phyloP scores from a whole-genome alignment of 2,329 filamentous ascomycete species.

The Aspergillus oerlinghausenensis region DNA sequence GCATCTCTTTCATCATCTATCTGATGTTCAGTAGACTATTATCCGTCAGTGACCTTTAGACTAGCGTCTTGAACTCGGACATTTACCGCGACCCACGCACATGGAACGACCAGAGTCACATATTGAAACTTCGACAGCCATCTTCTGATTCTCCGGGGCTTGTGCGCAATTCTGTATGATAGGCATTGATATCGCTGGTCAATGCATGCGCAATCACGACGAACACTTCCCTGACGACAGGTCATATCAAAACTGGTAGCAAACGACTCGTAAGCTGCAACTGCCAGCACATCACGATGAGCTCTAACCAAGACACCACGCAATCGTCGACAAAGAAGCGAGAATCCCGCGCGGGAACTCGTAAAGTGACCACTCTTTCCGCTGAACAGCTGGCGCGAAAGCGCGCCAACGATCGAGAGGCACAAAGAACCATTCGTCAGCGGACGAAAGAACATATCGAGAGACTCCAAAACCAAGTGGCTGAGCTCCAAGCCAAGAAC shows the following conservation, averaged over 20 bases:
- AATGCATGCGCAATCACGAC: conserved; percentile 9
- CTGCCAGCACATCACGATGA: conserved; percentile 15
- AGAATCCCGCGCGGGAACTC: conserved; percentile 51
- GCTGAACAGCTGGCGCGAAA: conserved; percentile 57
- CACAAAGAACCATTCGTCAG: conserved; percentile 56
- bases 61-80: conserved; percentile 2
- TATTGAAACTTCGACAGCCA: conserved; percentile 7
- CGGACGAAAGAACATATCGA: conserved; percentile 58
- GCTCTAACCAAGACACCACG: conserved; percentile 16
- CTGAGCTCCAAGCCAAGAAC: conserved; percentile 47
- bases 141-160: conserved; percentile 6
- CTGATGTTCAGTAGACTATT: neutral
- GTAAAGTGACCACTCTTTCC: conserved; percentile 54
- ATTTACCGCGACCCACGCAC: conserved; percentile 19
- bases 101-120: conserved; percentile 19
- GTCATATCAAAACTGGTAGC: conserved; percentile 3
- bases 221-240: conserved; percentile 8
- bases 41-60: conserved; percentile 3
- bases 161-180: conserved; percentile 10
- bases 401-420: conserved; percentile 57
- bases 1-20: neutral
- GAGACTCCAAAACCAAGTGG: conserved; percentile 51
- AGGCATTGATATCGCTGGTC: conserved; percentile 5
- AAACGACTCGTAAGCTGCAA: neutral
- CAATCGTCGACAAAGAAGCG: conserved; percentile 23